Conservation (phyloP, 1,139 yeast species). For the Magnusiomyces starmeri region DNA sequence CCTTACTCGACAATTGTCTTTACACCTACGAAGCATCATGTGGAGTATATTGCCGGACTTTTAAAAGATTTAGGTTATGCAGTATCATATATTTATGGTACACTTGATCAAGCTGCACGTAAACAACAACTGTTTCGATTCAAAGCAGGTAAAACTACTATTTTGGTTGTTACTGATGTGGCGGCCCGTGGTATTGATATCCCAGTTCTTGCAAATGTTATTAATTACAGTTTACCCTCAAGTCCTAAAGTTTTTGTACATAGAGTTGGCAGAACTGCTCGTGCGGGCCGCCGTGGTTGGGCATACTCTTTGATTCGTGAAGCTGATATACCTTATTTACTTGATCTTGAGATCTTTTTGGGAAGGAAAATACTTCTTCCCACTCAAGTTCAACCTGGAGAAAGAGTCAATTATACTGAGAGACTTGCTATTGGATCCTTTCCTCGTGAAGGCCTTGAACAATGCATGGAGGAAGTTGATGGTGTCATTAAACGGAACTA, state of each 20-base stretch:
- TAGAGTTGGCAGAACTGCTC: conserved; percentile 98
- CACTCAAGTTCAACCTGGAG: conserved; percentile 40
- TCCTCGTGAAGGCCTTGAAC: conserved; percentile 68
- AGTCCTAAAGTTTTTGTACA: conserved; percentile 91
- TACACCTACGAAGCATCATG: conserved; percentile 97
- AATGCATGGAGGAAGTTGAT: conserved; percentile 63
- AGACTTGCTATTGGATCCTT: conserved; percentile 77
- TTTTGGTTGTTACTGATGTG: conserved; percentile 93
- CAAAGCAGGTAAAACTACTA: conserved; percentile 70
- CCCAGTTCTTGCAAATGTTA: conserved; percentile 89
- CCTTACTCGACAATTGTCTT: conserved; percentile 83
- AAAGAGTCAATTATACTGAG: conserved; percentile 55
- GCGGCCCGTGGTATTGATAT: conserved; percentile 99
- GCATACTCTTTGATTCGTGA: conserved; percentile 87
- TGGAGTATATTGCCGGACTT: conserved; percentile 72
- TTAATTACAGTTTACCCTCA: conserved; percentile 84
- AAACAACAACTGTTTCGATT: conserved; percentile 80
- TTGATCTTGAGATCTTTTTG: conserved; percentile 84
- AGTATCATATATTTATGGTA: conserved; percentile 85
- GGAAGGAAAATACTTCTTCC: conserved; percentile 69
- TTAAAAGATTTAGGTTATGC: conserved; percentile 76
- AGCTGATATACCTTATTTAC: conserved; percentile 77
- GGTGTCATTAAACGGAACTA: conserved; percentile 55
- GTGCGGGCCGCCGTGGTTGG: conserved; percentile 98
- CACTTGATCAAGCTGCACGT: conserved; percentile 92